Evolutionary conservation across 768 basidiomycete genomes (phyloP).

Genomic region (Lentinula guzmanii): DNA sequence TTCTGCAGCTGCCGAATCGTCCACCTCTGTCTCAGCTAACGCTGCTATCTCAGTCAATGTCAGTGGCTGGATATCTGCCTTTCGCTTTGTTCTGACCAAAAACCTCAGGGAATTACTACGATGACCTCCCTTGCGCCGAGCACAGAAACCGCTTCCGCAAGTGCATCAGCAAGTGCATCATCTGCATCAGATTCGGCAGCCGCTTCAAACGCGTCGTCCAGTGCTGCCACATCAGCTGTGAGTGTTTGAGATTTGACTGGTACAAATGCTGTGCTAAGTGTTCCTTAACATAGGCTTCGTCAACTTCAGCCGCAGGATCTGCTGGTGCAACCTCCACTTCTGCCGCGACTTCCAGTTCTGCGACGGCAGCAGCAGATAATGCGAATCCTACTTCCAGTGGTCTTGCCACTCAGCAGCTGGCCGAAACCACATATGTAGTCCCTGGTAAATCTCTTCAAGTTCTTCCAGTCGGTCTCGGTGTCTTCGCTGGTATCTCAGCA

Average conservation of each 20-base stretch:
- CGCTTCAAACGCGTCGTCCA: neutral
- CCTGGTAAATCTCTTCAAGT: constrained; percentile 74
- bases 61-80: neutral
- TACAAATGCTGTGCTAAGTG: neutral
- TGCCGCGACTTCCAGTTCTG: constrained; percentile 4
- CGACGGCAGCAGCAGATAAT: constrained; percentile 8
- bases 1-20: constrained; percentile 3
- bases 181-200: constrained; percentile 16
- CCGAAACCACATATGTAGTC: constrained; percentile 40
- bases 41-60: constrained; percentile 11
- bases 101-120: neutral
- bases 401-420: constrained; percentile 13
- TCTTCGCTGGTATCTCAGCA: constrained; percentile 82
- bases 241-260: constrained; percentile 7
- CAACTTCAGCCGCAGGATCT: constrained; percentile 1
- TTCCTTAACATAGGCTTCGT: neutral
- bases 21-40: constrained; percentile 6
- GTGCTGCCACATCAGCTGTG: neutral
- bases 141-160: constrained; percentile 4
- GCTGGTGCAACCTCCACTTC: constrained; percentile 11
- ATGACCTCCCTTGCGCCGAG: neutral
- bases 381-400: neutral
- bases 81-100: neutral
- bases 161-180: constrained; percentile 11
- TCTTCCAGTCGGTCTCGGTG: constrained; percentile 75